These are phyloP conservation scores for Escovopsis sp. DNA, from an alignment of 2,329 filamentous ascomycete genomes.

Conservation along the genomic window DNA sequence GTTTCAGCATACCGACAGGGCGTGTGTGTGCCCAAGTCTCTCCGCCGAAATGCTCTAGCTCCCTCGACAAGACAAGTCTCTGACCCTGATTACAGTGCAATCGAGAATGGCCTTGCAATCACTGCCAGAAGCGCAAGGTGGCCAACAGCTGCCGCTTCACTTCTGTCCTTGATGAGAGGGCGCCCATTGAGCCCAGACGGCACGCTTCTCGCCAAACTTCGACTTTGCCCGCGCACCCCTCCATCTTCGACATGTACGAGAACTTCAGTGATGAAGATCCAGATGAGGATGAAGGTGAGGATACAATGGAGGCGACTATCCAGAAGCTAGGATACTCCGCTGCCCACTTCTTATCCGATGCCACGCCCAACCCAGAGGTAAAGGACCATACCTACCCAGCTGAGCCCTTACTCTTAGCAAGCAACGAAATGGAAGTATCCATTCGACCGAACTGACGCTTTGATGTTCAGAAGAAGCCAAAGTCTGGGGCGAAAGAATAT, in stretches of 20 bases:
- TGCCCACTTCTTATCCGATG: slow-evolving; percentile 16
- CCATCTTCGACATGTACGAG: too few relatives aligned
- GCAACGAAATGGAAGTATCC: background rate
- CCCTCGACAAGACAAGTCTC: too few relatives aligned
- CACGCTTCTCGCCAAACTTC: background rate
- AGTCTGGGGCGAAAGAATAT: slow-evolving; percentile 8
- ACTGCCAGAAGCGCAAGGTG: slow-evolving; percentile 25
- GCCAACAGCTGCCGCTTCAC: slow-evolving; percentile 21
- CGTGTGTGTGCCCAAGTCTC: too few relatives aligned
- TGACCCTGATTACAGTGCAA: slow-evolving; percentile 17
- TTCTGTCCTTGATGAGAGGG: slow-evolving; percentile 3
- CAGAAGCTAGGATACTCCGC: slow-evolving; percentile 22
- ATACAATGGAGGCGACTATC: slow-evolving; percentile 15
- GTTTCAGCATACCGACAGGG: too few relatives aligned
- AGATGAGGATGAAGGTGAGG: slow-evolving; percentile 10
- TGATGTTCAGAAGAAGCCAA: slow-evolving; percentile 7
- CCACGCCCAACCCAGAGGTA: background rate
- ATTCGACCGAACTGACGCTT: background rate
- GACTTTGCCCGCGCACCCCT: background rate
- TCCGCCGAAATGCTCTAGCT: too few relatives aligned
- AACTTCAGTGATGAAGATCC: slow-evolving; percentile 5
- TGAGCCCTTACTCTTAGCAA: background rate
- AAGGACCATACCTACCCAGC: too few relatives aligned
- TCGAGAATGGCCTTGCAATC: slow-evolving; percentile 25
- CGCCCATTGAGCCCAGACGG: background rate